Evolutionary conservation across 1,284 basidiomycete species (phyloP), one percentile per base, ranked within the genome.

Genomic region (Abortiporus biennis): DNA sequence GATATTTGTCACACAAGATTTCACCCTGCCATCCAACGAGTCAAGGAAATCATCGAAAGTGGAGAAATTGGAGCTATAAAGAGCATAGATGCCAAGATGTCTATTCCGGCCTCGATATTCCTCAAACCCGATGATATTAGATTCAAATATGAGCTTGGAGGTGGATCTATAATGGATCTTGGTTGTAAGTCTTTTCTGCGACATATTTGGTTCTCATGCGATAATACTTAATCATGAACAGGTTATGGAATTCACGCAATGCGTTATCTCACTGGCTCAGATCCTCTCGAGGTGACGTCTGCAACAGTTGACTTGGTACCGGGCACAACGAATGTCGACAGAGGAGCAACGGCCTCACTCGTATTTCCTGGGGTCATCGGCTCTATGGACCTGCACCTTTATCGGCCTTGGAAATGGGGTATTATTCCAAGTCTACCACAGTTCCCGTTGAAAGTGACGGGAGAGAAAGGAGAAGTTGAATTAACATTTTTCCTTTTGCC

Each of bases 81-180:
- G 30, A 54, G 47, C 39, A 52, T 65, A 8, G 54, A 56, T 4
- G 57, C 55, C 6, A 39, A 36, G 4, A 42, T 67, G 33, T 40
- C 45, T 6, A 5, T 65, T 4, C 59, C 62, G 17, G 17, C 43
- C 13, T 69, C 70, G 17, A 38, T 52, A 1, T 9, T 67, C n/a
- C 36, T 78, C 19, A 47, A 54, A 3, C 55, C 58, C 9, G 55
- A 59, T 42, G 72, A 85, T 53, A 82, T 85, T 40, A 67, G 83
- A 6, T 75, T 67, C 58, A 53, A 76, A 17, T 77, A 72, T 45
- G 58, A 65, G 2, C 61, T 88, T 3, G 85, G 80, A 12, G 85
- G 85, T 3, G 83, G 85, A 3, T 63, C 68, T 1, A 53, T 78
- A 47, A 85, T 85, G 80, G 83, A 85, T 52, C 65, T 76, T 60